Conservation (phyloP, 177 flowering plant species). For the Tripterygium wilfordii region DNA sequence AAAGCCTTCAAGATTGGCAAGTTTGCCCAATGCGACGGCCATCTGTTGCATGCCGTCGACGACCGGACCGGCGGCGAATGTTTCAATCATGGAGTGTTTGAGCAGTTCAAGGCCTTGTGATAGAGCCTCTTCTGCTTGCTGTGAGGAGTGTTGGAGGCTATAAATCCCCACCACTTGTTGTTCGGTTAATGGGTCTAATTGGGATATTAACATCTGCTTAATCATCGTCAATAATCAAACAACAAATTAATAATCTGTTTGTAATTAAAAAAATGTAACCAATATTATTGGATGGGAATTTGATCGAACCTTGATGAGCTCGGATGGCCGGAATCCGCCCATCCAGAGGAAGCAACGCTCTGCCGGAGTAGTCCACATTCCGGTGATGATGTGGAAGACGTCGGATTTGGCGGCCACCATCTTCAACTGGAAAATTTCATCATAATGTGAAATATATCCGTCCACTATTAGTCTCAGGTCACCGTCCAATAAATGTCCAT, state of each 20-base stretch:
- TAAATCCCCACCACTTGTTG: conserved; percentile 86
- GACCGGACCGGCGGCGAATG: conserved; percentile 52
- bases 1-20: conserved; percentile 87
- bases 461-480: conserved; percentile 68
- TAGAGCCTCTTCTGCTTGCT: conserved; percentile 94
- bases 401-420: conserved; percentile 78
- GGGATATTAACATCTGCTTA: conserved; percentile 63
- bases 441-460: conserved; percentile 69
- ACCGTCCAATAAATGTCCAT: conserved; percentile 63
- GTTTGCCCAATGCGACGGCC: conserved; percentile 81
- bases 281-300: too few relatives aligned
- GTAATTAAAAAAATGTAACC: too few relatives aligned
- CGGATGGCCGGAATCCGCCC: conserved; percentile 96
- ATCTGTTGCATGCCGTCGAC: conserved; percentile 80
- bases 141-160: conserved; percentile 78
- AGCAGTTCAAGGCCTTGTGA: conserved; percentile 86
- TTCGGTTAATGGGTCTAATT: conserved; percentile 84
- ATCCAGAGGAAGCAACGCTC: conserved; percentile 99
- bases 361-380: conserved; percentile 91
- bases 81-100: conserved; percentile 79
- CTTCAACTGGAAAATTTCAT: conserved; percentile 78
- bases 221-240: background rate
- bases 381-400: conserved; percentile 82
- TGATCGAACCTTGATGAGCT: conserved; percentile 72
- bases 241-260: too few relatives aligned